Base-by-base conservation (phyloP, 345 rosid species). In the Streptanthus diversifolius region DNA sequence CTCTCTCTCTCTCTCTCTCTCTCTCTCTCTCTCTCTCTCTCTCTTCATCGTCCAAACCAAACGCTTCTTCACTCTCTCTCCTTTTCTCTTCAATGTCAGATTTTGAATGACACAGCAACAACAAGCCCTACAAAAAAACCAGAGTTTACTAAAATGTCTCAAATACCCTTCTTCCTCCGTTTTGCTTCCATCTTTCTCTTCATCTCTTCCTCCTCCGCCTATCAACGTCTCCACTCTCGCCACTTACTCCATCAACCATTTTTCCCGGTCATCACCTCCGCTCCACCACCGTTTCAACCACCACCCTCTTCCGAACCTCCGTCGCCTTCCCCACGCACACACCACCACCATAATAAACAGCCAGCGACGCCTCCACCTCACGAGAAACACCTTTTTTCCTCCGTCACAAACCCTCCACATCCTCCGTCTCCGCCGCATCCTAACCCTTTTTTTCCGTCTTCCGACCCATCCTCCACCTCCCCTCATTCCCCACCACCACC, bases 171-270 rank as follows among this genome's bases (percentile, higher is more conserved):
- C 60, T 8, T 59, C 59, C 33, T 27, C 51, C 15, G 45, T 13
- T 54, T n/a, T 6, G 14, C n/a, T 3, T 7, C n/a, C 35, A 12
- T 79, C 64, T 17, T 44, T n/a, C 10, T 63, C 73, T 15, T 48
- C 70, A 35, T 35, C 71, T 7, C 49, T 56, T 81, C 35, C 27
- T 24, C 62, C 78, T 19, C 77, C 78, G 24, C 68, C 80, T 57
- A 30, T 72, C 70, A 35, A 43, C 69, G n/a, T 1, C 53, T 62
- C 10, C 79, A 68, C 5, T 72, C 67, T 70, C 86, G 88, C 7
- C 93, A 70, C 47, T 76, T 89, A 36, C 91, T 91, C 54, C 97
- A 89, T 69, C 97, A 86, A 18, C 96, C 97, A 0, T 79, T 87
- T n/a, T 87, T 85, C 14, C 90, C 88, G 0, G 45, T 69, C 2